Conservation (phyloP, 345 rosid genomes). For the Lepidium didymum region DNA sequence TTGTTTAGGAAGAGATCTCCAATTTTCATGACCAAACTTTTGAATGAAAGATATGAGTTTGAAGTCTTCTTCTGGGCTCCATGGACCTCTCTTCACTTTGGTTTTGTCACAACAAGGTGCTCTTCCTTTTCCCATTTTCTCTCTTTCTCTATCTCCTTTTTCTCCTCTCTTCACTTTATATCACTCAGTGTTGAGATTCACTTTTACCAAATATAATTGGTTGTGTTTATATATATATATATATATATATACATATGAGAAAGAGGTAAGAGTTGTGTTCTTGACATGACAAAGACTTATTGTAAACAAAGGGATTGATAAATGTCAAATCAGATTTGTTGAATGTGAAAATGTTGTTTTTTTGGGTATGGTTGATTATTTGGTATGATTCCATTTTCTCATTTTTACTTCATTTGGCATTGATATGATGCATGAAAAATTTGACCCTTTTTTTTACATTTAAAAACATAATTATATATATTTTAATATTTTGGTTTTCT, state of each 20-base stretch:
- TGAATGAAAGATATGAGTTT: constrained; percentile 75
- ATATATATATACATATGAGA: too few species aligned
- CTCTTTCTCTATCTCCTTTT: not conserved
- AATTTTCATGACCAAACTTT: constrained; percentile 52
- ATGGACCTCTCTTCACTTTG: constrained; percentile 92
- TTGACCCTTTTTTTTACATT: not conserved
- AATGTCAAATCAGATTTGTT: constrained; percentile 32
- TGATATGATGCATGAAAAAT: constrained; percentile 8
- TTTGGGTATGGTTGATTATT: constrained; percentile 24
- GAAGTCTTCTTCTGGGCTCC: constrained; percentile 90
- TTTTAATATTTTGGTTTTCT: too few species aligned
- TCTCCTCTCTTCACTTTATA: constrained; percentile 3
- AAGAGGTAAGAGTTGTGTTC: constrained; percentile 2
- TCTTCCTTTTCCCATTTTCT: constrained; percentile 72
- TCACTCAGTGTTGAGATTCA: not conserved
- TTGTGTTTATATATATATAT: not conserved
- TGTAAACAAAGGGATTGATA: constrained; percentile 12
- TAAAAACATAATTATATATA: not conserved
- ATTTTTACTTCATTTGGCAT: constrained; percentile 12
- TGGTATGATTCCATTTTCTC: constrained; percentile 27
- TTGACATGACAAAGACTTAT: constrained; percentile 16
- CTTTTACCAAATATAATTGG: constrained; percentile 7
- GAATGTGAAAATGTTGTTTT: constrained; percentile 23
- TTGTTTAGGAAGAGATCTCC: constrained; percentile 66
- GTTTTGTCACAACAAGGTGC: constrained; percentile 93